Conservation (phyloP, 2,329 filamentous ascomycete genomes). For the Nectriaceae sp. region DNA sequence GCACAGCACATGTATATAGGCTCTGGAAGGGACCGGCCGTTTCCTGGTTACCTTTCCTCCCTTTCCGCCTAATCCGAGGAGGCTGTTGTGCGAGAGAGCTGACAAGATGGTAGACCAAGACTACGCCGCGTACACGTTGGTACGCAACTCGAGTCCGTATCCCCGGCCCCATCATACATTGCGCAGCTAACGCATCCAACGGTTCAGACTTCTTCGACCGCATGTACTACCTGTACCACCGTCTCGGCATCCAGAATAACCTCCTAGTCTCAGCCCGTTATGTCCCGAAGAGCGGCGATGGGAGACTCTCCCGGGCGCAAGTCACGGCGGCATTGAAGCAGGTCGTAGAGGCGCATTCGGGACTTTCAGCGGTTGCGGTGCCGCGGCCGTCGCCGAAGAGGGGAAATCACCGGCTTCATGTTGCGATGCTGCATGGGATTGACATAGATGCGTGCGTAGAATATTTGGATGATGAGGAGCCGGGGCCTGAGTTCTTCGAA, state of each 20-base stretch:
- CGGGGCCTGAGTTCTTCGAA: slow-evolving; percentile 1
- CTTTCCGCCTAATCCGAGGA: no score
- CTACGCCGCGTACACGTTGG: slow-evolving; percentile 4
- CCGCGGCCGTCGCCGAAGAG: neutral
- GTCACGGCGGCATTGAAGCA: slow-evolving; percentile 8
- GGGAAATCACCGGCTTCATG: slow-evolving; percentile 2
- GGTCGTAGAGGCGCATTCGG: slow-evolving; percentile 1
- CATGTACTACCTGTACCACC: slow-evolving; percentile 20
- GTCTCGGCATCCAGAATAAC: slow-evolving; percentile 18
- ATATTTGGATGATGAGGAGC: neutral
- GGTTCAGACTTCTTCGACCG: slow-evolving; percentile 14
- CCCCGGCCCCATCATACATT: neutral
- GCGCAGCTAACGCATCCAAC: no score
- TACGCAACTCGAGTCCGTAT: slow-evolving; percentile 9
- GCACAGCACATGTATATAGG: no score
- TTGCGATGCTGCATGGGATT: slow-evolving; percentile 13
- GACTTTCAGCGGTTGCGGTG: neutral
- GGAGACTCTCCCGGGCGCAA: neutral
- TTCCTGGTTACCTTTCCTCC: no score
- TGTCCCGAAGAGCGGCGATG: neutral
- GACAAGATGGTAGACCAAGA: no score
- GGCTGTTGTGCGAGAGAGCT: no score
- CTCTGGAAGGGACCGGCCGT: no score
- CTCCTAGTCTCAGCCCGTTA: slow-evolving; percentile 21
- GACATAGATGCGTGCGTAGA: slow-evolving; percentile 18